Evolutionary conservation across 768 basidiomycete genomes (phyloP).

Genomic region (Macrolepiota dolichaula): DNA sequence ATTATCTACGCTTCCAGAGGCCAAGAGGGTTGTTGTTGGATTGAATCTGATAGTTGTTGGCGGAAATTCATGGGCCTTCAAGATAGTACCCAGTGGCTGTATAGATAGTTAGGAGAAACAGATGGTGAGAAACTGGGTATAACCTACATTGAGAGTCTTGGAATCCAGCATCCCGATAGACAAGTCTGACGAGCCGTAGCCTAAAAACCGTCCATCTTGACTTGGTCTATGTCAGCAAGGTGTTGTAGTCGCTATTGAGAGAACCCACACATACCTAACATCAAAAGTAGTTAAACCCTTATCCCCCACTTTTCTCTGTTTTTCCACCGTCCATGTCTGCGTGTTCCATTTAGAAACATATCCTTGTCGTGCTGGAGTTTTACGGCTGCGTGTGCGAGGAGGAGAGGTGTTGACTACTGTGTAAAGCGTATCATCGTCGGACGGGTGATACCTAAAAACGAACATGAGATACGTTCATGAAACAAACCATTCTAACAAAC

Average conservation of each 20-base stretch:
- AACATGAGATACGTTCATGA: not conserved
- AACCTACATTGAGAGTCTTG: slow-evolving; percentile 65
- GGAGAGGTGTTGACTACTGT: slow-evolving; percentile 69
- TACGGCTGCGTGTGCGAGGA: slow-evolving; percentile 53
- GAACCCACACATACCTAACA: slow-evolving; percentile 60
- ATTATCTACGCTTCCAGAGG: slow-evolving; percentile 91
- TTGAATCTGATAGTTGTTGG: slow-evolving; percentile 89
- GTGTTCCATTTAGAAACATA: slow-evolving; percentile 76
- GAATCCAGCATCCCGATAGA: slow-evolving; percentile 84
- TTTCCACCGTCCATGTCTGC: slow-evolving; percentile 61
- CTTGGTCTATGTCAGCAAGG: slow-evolving; percentile 35
- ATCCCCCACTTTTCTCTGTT: slow-evolving; percentile 69
- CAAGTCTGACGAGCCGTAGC: slow-evolving; percentile 84
- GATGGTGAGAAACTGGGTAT: not conserved
- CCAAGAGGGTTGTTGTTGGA: slow-evolving; percentile 71
- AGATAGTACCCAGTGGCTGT: slow-evolving; percentile 85
- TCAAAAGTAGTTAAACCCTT: slow-evolving; percentile 86
- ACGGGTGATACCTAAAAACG: slow-evolving; percentile 51
- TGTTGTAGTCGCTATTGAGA: not conserved
- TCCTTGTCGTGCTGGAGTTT: slow-evolving; percentile 52
- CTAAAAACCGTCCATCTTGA: slow-evolving; percentile 75
- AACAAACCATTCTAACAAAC: slow-evolving; percentile 25
- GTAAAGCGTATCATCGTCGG: slow-evolving; percentile 51
- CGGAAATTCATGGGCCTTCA: slow-evolving; percentile 94
- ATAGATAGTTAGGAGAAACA: not conserved